Evolutionary conservation across 73 alveolate species (phyloP).

Genomic region (Durusdinium trenchii): DNA sequence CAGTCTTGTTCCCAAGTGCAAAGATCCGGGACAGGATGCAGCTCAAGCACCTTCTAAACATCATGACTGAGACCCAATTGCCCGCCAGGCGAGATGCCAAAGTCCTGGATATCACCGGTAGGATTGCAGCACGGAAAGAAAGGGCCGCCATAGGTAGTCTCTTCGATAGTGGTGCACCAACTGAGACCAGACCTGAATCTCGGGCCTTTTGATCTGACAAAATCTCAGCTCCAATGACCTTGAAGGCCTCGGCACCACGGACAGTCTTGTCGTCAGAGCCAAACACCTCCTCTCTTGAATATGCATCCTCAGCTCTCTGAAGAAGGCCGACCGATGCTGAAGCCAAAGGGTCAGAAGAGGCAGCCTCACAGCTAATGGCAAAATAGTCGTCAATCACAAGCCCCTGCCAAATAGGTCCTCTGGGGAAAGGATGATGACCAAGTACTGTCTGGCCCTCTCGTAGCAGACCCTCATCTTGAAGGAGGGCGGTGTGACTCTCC

Average conservation of each 20-base stretch:
- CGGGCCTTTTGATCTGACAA: not conserved
- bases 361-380: not conserved
- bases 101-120: not conserved
- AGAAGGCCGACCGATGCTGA: not conserved
- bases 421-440: not conserved
- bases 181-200: not conserved
- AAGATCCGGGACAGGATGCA: not conserved
- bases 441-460: not conserved
- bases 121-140: not conserved
- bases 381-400: slow-evolving; percentile 27
- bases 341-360: not conserved
- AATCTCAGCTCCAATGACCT: not conserved
- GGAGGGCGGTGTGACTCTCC: not conserved
- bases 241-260: not conserved
- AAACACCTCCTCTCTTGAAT: not conserved
- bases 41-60: not conserved
- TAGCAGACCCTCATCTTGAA: not conserved
- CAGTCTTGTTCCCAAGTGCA: not conserved
- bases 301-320: not conserved
- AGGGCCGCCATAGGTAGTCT: not conserved
- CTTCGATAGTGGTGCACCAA: not conserved
- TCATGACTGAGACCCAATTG: not conserved
- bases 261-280: slow-evolving; percentile 30
- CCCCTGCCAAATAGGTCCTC: not conserved
- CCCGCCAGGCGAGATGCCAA: not conserved